Evolutionary conservation across 495 filamentous ascomycete genomes (phyloP).

Genomic region (Trichoderma erinaceum): DNA sequence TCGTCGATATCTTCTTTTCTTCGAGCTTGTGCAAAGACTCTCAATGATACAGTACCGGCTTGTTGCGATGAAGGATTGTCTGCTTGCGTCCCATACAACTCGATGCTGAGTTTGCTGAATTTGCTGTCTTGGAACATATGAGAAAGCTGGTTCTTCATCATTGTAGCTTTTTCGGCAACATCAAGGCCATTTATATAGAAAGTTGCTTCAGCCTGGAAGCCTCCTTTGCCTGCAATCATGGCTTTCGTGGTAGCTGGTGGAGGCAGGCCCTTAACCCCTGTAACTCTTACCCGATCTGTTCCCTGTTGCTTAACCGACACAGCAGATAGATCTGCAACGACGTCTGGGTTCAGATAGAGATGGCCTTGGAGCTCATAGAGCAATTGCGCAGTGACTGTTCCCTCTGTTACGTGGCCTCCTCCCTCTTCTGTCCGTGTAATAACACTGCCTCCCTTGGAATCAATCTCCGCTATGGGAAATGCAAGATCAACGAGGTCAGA

Average conservation of each 20-base stretch:
- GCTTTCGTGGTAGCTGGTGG: constrained; percentile 29
- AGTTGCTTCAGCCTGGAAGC: constrained; percentile 16
- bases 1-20: constrained; percentile 23
- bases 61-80: constrained; percentile 25
- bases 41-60: constrained; percentile 26
- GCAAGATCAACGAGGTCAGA: constrained; percentile 45
- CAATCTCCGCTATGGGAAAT: constrained; percentile 55
- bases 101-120: constrained; percentile 26
- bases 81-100: constrained; percentile 25
- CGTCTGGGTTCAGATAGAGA: constrained; percentile 54
- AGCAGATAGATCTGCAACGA: constrained; percentile 32
- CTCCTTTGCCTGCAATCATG: constrained; percentile 10
- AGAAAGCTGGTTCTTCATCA: constrained; percentile 16
- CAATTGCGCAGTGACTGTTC: constrained; percentile 39
- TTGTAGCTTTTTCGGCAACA: constrained; percentile 6
- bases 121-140: constrained; percentile 22
- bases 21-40: constrained; percentile 24
- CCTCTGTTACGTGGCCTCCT: constrained; percentile 20
- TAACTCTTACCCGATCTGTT: constrained; percentile 27
- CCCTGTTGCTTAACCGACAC: constrained; percentile 30
- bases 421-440: constrained; percentile 21
- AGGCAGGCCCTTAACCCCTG: constrained; percentile 30
- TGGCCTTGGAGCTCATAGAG: constrained; percentile 58
- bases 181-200: constrained; percentile 15
- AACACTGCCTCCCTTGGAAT: constrained; percentile 40